These are phyloP conservation scores for Yamadazyma sp. DNA, from an alignment of 1,139 yeast genomes.

Conservation along the genomic window DNA sequence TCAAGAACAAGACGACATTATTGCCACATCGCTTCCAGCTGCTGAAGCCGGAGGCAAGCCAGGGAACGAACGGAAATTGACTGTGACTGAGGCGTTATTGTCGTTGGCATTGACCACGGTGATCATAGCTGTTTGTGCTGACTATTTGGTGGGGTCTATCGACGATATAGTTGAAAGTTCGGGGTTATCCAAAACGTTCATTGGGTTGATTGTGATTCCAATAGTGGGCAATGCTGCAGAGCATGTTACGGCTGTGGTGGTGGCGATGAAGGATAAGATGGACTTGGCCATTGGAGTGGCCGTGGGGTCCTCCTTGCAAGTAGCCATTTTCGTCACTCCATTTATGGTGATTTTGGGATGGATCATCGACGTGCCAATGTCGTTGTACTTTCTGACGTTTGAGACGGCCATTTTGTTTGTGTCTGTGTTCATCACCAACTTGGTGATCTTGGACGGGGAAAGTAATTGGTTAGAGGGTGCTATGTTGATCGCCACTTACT, in stretches of 20 bases:
- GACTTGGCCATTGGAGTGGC: constrained; percentile 97
- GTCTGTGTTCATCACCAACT: constrained; percentile 83
- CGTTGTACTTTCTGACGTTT: constrained; percentile 84
- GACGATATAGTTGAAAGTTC: constrained; percentile 82
- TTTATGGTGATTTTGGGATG: constrained; percentile 92
- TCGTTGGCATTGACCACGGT: constrained; percentile 66
- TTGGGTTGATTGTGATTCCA: constrained; percentile 90
- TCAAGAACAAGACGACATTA: constrained; percentile 38
- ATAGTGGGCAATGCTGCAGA: constrained; percentile 99
- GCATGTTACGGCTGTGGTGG: constrained; percentile 93
- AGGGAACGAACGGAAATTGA: constrained; percentile 32
- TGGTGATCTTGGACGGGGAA: constrained; percentile 88
- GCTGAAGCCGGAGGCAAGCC: constrained; percentile 26
- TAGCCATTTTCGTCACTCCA: constrained; percentile 92
- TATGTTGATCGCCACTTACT: constrained; percentile 82
- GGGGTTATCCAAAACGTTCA: constrained; percentile 90
- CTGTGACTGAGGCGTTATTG: constrained; percentile 40
- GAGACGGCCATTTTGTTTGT: constrained; percentile 91
- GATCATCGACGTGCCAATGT: constrained; percentile 88
- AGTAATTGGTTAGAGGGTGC: constrained; percentile 97
- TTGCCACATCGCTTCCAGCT: constrained; percentile 31
- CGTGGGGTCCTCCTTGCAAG: constrained; percentile 94
- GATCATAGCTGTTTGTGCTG: constrained; percentile 90
- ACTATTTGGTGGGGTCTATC: constrained; percentile 87
- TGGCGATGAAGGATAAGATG: constrained; percentile 95